Conservation (phyloP, 176 grass and related monocot genomes). For the Thalia dealbata region DNA sequence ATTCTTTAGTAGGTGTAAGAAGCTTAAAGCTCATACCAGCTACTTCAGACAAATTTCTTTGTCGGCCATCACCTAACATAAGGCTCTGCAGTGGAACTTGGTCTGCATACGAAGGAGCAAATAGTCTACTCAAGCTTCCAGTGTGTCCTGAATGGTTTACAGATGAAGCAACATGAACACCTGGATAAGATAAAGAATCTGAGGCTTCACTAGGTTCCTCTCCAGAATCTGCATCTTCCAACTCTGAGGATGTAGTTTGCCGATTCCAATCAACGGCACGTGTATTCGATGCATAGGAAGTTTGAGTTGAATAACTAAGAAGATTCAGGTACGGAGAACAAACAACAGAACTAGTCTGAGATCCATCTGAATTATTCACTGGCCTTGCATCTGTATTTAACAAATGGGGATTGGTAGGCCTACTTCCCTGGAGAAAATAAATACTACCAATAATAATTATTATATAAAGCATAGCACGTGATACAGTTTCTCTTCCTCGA, state of each 20-base stretch:
- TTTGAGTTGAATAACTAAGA: not conserved
- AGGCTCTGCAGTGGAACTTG: slow-evolving; percentile 13
- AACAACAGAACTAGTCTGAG: slow-evolving; percentile 7
- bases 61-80: not conserved
- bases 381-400: not conserved
- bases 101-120: not conserved
- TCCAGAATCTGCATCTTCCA: slow-evolving; percentile 21
- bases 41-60: slow-evolving; percentile 3
- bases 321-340: slow-evolving; percentile 5
- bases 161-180: slow-evolving; percentile 11
- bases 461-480: not conserved
- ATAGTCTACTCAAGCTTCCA: not conserved
- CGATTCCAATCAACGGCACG: slow-evolving; percentile 4
- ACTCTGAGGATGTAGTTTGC: slow-evolving; percentile 17
- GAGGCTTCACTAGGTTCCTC: slow-evolving; percentile 12
- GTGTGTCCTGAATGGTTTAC: not conserved
- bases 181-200: slow-evolving; percentile 10
- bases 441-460: not conserved
- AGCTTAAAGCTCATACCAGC: not conserved
- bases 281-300: slow-evolving; percentile 6
- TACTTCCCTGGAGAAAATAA: slow-evolving; percentile 12
- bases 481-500: not conserved
- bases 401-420: not conserved
- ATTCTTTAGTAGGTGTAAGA: not conserved
- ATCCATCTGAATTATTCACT: not conserved